Base-by-base conservation (phyloP, 164 flowering plant genomes). In the Umbellularia californica region DNA sequence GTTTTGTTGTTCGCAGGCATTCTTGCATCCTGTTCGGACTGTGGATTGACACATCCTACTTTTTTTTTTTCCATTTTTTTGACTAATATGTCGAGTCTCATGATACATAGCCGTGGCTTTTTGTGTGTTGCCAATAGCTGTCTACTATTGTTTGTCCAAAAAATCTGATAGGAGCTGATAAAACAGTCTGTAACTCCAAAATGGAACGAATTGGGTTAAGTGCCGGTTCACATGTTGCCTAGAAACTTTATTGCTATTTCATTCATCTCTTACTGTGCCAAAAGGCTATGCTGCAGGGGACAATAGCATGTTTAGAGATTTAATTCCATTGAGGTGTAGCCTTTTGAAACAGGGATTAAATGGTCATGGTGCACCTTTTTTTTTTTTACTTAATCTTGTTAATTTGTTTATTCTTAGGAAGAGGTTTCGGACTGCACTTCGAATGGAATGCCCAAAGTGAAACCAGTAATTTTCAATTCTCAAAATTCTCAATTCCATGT, bases 401-500 rank as follows among this genome's bases (percentile, higher is more conserved):
- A 41, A 41, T 41, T 9, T 41, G 11, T 41, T 41, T 41, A 41
- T 41, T 41, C 47, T 41, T 55, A 55, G 60, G 20, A 55, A 15
- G 60, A 20, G 60, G 60, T 55, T 28, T 33, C 15, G 10, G 70
- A 9, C 14, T 67, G 70, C 41, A 28, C 47, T 30, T 67, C 5
- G 28, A 27, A 22, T 64, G 33, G 13, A 67, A 30, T 22, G 24
- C 0, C 28, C 41, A 30, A 67, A 9, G 20, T 33, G 70, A 67
- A 33, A 67, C 70, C 23, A 9, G 28, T 25, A 64, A 22, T 64
- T 64, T n/a, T 72, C 22, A 14, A 51, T 74, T 51, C 28, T 35
- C 51, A 14, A 73, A 35, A 66, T 50, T 67, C 63, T 52, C 25
- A 6, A 12, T 35, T 22, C 28, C 4, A 50, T 72, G 79, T 85